Base-by-base conservation (phyloP, 257 asterid species). In the Capsicum rhomboideum region DNA sequence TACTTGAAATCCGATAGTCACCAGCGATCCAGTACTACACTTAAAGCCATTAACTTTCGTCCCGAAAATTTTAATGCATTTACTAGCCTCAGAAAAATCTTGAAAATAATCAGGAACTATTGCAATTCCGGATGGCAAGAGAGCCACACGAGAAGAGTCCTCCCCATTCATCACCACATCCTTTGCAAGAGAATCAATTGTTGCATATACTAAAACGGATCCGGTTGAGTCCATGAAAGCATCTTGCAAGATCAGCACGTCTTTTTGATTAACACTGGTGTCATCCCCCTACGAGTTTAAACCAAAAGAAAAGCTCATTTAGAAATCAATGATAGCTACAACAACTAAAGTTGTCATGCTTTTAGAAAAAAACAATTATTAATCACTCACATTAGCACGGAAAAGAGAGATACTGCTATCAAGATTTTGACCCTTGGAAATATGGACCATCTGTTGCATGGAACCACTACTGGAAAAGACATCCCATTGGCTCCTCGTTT, bases 1-100 rank as follows among this genome's bases (percentile, higher is more conserved):
- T 31, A 93, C 90, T 81, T 95, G 98, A 84, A 93, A 93, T 49
- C 94, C 97, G 1, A 92, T 79, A 0, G 97, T 94, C 80, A 95
- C 91, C 75, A 95, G 50, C 11, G 97, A 93, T 23, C 97, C 96
- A n/a, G n/a, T n/a, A 9, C 82, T 66, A 66, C 75, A 14, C 1
- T 44, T 8, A 13, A 46, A 10, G 52, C 1, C 52, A 46, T 46
- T 46, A 46, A 10, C 14, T 9, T 46, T 46, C 52, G 10, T 44
- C 4, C 2, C 52, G 0, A 2, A 46, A 46, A 2, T 46, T 9
- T 10, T 14, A 46, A 9, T 46, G 14, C 14, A 46, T 13, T 46
- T 46, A 46, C 1, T 10, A 46, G 52, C 13, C 34, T 78, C 71
- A 63, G 78, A 28, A 0, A 89, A 82, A 7, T 87, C 85, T 0